A percentile compares a stretch with the other conserved stretches of the same genome.
Evolutionary conservation across 129 eudicot genomes (phyloP).

Genomic region (Silybum marianum): DNA sequence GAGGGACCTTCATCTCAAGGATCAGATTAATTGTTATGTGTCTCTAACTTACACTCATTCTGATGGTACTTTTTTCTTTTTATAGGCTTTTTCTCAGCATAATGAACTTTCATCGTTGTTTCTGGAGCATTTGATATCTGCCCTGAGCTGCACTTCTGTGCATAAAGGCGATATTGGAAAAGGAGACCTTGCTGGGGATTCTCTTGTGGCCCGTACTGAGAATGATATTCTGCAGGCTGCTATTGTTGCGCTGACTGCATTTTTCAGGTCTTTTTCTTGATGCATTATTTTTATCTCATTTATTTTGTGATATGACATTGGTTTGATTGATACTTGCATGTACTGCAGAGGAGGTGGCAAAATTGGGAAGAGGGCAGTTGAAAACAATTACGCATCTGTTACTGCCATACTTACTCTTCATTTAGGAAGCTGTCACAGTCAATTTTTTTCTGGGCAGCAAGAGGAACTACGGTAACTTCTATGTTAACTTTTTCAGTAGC

Average conservation of each 20-base stretch:
- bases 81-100: slow-evolving; percentile 91
- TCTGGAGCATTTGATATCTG: slow-evolving; percentile 81
- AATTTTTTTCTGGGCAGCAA: slow-evolving; percentile 63
- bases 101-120: slow-evolving; percentile 70
- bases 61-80: background rate
- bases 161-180: slow-evolving; percentile 51
- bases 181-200: slow-evolving; percentile 59
- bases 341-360: slow-evolving; percentile 93
- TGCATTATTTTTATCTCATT: slow-evolving; percentile 12
- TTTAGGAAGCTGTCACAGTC: slow-evolving; percentile 84
- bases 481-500: slow-evolving; percentile 4
- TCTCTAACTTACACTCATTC: background rate
- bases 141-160: slow-evolving; percentile 60
- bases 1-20: too few relatives aligned
- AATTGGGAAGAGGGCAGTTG: slow-evolving; percentile 85
- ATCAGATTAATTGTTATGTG: background rate
- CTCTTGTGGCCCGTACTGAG: slow-evolving; percentile 38
- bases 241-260: slow-evolving; percentile 86
- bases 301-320: slow-evolving; percentile 3
- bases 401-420: slow-evolving; percentile 85
- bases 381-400: slow-evolving; percentile 84
- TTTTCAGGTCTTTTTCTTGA: slow-evolving; percentile 67
- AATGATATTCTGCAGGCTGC: slow-evolving; percentile 84
- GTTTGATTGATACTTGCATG: slow-evolving; percentile 7
- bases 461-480: slow-evolving; percentile 77